Evolutionary conservation across 2,329 filamentous ascomycete species (phyloP).

Genomic region (Macrophomina pseudophaseolina): DNA sequence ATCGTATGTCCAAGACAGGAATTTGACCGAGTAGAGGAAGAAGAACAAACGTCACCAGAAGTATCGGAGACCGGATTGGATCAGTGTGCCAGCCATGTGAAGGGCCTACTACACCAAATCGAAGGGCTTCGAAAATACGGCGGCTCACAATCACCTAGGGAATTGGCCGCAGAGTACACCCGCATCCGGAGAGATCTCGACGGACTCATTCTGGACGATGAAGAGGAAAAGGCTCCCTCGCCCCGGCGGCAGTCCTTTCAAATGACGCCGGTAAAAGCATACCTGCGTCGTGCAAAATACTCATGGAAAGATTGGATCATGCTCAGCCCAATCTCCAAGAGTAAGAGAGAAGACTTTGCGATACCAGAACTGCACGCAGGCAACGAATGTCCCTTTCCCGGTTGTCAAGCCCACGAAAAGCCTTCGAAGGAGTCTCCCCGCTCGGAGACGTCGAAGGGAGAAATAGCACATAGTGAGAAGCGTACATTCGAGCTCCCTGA

Average conservation of each 20-base stretch:
- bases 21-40: neutral
- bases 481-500: neutral
- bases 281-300: conserved; percentile 2
- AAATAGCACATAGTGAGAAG: neutral
- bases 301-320: conserved; percentile 13
- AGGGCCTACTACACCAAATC: neutral
- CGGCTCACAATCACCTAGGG: neutral
- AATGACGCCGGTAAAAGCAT: neutral
- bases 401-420: neutral
- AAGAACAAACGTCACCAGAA: neutral
- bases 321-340: neutral
- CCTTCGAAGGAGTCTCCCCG: neutral
- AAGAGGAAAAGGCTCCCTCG: neutral
- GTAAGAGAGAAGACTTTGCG: neutral
- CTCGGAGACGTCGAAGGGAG: neutral
- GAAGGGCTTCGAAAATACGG: neutral
- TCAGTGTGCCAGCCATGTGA: neutral
- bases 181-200: neutral
- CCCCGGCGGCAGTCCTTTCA: conserved; percentile 4
- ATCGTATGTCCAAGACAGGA: neutral
- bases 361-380: conserved; percentile 3
- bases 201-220: neutral
- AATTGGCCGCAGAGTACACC: neutral
- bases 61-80: neutral
- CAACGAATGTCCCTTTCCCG: neutral